Evolutionary conservation across 345 rosid species (phyloP), one percentile per base, ranked within the genome.

Genomic region (Aurinia saxatilis): DNA sequence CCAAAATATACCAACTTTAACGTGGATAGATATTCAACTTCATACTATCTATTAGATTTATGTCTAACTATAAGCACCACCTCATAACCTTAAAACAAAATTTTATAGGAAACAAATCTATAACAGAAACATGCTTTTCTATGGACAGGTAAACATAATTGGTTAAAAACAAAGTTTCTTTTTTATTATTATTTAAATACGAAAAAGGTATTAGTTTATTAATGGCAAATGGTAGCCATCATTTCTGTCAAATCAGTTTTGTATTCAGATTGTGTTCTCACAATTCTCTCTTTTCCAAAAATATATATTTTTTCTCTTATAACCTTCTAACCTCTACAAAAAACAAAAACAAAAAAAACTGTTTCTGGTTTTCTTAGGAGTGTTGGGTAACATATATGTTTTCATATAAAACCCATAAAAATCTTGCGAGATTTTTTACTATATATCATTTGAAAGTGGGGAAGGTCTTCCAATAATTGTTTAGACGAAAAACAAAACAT

Each of bases 291-390:
- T n/a, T 6, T 33, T 15, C 17, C 38, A 23, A 52, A 54, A 19
- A 23, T 14, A 7, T 30, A 35, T 14, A 8, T 11, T 11, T 25
- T 16, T 48, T 13, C 1, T 29, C 30, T 51, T 63, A 50, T 50
- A 50, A 50, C 67, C 67, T 49, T 38, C 50, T 16, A 61, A 50
- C 37, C 49, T 49, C 57, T 49, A 5, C 50, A 6, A 55, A 45
- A 46, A n/a, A n/a, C n/a, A n/a, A n/a, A n/a, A n/a, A n/a, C 48
- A 66, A 39, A 9, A 55, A 56, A 66, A 66, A 27, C 33, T 9
- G 46, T 38, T 66, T 56, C 9, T 56, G 17, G 49, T 17, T 56
- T 21, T 12, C 16, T 12, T 37, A 45, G 2, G 8, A 65, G 18
- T 11, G 38, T 35, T 45, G 7, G 12, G 23, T 60, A 23, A 35